These are phyloP conservation scores for Oryza officinalis DNA, from an alignment of 176 grass and related monocot species.

Conservation along the genomic window DNA sequence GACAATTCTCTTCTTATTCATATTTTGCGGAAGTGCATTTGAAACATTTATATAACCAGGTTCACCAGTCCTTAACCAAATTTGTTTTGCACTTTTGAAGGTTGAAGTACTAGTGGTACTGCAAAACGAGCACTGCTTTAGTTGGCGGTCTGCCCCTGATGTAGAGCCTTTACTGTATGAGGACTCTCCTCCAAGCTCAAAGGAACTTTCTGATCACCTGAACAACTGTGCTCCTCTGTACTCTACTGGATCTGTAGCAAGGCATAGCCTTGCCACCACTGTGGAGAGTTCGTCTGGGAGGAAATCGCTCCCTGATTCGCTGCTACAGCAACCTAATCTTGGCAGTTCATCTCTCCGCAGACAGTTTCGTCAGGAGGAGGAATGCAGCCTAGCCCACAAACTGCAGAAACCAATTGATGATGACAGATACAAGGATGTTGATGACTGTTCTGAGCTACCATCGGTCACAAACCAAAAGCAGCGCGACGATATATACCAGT, in stretches of 20 bases:
- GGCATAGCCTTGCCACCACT: conserved; percentile 66
- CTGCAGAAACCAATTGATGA: conserved; percentile 77
- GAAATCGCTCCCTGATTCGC: conserved; percentile 72
- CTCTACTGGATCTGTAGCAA: conserved; percentile 52
- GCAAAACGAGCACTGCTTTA: conserved; percentile 83
- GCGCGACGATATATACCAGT: conserved; percentile 6
- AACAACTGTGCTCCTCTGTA: conserved; percentile 52
- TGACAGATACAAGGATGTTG: conserved; percentile 63
- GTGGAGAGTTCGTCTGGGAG: conserved; percentile 64
- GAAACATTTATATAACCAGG: neutral
- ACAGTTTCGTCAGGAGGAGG: conserved; percentile 79
- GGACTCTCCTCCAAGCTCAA: conserved; percentile 60
- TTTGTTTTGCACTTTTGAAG: conserved; percentile 45
- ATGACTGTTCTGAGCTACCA: conserved; percentile 43
- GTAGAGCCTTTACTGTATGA: conserved; percentile 63
- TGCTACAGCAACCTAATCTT: conserved; percentile 50
- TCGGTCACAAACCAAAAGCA: conserved; percentile 40
- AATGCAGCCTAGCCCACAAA: conserved; percentile 73
- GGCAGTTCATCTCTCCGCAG: conserved; percentile 66
- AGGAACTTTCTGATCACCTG: conserved; percentile 53
- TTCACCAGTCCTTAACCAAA: conserved; percentile 9
- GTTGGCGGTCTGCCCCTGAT: conserved; percentile 86
- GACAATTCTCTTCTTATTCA: neutral
- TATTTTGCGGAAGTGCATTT: conserved; percentile 3
- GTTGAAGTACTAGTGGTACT: conserved; percentile 83